Conservation (phyloP, 441 rosid species). For the Pelargonium myrrhifolium region DNA sequence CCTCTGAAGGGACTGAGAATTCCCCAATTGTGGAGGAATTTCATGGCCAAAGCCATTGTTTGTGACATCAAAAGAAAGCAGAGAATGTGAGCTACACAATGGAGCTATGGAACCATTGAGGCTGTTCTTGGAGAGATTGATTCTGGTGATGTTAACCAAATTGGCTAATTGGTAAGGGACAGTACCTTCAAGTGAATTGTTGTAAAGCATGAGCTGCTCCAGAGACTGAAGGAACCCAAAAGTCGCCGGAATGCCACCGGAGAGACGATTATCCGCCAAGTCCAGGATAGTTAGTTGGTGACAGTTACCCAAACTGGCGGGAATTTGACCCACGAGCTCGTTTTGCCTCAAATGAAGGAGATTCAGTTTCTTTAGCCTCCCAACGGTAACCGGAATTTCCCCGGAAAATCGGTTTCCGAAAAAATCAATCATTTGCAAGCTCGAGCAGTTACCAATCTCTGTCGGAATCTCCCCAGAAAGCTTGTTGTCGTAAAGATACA, state of each 20-base stretch:
- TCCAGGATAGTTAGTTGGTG: slow-evolving; percentile 57
- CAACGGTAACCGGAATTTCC: slow-evolving; percentile 51
- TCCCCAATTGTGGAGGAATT: slow-evolving; percentile 58
- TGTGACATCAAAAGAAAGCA: slow-evolving; percentile 76
- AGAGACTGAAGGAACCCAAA: slow-evolving; percentile 43
- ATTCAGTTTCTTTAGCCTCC: slow-evolving; percentile 44
- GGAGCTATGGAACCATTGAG: slow-evolving; percentile 58
- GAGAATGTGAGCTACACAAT: slow-evolving; percentile 48
- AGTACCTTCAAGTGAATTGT: slow-evolving; percentile 65
- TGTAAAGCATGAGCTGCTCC: slow-evolving; percentile 75
- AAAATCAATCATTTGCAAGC: slow-evolving; percentile 58
- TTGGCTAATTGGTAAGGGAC: slow-evolving; percentile 50
- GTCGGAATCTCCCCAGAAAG: slow-evolving; percentile 58
- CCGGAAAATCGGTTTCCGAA: slow-evolving; percentile 66
- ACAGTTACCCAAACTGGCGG: slow-evolving; percentile 62
- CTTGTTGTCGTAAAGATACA: slow-evolving; percentile 65
- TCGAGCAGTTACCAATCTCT: slow-evolving; percentile 78
- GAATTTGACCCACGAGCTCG: slow-evolving; percentile 54
- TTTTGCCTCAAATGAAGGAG: slow-evolving; percentile 76
- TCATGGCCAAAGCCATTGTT: slow-evolving; percentile 51
- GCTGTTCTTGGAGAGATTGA: slow-evolving; percentile 59
- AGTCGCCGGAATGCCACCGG: slow-evolving; percentile 52
- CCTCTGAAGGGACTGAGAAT: slow-evolving; percentile 66
- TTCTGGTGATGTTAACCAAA: slow-evolving; percentile 58
- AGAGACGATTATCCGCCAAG: slow-evolving; percentile 64